phyloP scores from a whole-genome alignment of 2,329 filamentous ascomycete species.

The Cytospora paraplurivora region DNA sequence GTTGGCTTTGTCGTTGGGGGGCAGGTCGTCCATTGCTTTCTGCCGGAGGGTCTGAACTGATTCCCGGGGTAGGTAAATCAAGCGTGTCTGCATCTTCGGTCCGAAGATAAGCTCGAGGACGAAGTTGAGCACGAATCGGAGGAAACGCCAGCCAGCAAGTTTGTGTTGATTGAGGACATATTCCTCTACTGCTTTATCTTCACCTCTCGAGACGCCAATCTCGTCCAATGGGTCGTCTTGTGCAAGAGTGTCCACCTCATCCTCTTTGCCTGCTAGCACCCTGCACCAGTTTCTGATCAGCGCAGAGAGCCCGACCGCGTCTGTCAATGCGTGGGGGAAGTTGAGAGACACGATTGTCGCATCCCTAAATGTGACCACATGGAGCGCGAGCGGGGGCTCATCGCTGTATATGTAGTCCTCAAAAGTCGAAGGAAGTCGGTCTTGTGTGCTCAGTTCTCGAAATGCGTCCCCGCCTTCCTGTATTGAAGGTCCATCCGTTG shows the following conservation, averaged over 20 bases:
- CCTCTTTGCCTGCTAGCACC: conserved; percentile 45
- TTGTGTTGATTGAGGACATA: conserved; percentile 33
- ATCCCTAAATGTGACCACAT: conserved; percentile 51
- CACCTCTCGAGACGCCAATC: conserved; percentile 25
- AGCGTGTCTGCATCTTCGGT: conserved; percentile 38
- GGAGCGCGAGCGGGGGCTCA: conserved; percentile 48
- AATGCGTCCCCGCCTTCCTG: conserved; percentile 34
- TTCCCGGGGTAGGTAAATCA: conserved; percentile 42
- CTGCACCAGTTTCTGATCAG: conserved; percentile 50
- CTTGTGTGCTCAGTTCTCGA: conserved; percentile 32
- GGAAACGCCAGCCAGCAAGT: conserved; percentile 34
- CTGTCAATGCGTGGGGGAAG: conserved; percentile 51
- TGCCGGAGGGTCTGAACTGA: conserved; percentile 36
- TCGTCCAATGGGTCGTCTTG: conserved; percentile 41
- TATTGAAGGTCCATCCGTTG: conserved; percentile 36
- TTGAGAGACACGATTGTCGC: conserved; percentile 50
- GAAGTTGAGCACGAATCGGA: conserved; percentile 40
- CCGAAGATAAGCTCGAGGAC: conserved; percentile 38
- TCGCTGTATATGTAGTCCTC: conserved; percentile 46
- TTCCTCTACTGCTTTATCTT: conserved; percentile 32
- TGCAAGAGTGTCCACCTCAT: conserved; percentile 41
- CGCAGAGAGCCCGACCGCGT: conserved; percentile 45
- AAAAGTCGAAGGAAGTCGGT: conserved; percentile 36
- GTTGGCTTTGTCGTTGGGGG: background rate
- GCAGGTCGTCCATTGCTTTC: conserved; percentile 37